These are phyloP conservation scores for Monosporozyma siamensis DNA, from an alignment of 805 yeast genomes.

Conservation along the genomic window DNA sequence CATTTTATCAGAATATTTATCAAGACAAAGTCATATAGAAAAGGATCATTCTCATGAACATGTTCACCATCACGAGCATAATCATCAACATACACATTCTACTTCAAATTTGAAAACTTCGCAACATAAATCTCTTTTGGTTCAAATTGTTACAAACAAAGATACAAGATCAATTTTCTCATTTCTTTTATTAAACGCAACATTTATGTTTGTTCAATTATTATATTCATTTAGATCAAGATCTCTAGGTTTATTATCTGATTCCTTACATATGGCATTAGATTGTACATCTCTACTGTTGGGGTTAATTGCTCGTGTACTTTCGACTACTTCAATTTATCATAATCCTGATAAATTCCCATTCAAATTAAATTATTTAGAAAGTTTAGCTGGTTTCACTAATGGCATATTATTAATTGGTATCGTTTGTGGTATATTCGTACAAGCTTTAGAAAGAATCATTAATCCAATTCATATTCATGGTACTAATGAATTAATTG, in stretches of 20 bases:
- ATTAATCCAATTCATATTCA: slow-evolving; percentile 68
- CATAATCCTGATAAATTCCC: slow-evolving; percentile 65
- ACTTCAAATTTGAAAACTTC: neutral
- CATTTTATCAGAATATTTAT: slow-evolving; percentile 11
- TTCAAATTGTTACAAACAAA: slow-evolving; percentile 37
- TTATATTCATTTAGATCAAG: slow-evolving; percentile 87
- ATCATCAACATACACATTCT: neutral
- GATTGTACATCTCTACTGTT: slow-evolving; percentile 87
- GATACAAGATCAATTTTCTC: slow-evolving; percentile 87
- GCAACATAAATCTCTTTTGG: slow-evolving; percentile 12
- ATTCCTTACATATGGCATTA: slow-evolving; percentile 90
- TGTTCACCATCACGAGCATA: neutral
- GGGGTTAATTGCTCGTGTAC: slow-evolving; percentile 77
- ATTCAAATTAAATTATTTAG: slow-evolving; percentile 71
- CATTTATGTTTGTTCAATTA: slow-evolving; percentile 91
- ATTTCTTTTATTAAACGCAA: slow-evolving; percentile 72
- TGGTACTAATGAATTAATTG: slow-evolving; percentile 71
- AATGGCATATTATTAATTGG: slow-evolving; percentile 85
- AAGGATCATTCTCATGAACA: no score
- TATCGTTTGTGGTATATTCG: slow-evolving; percentile 77
- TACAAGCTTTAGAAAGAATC: slow-evolving; percentile 79
- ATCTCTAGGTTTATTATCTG: slow-evolving; percentile 84
- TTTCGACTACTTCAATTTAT: slow-evolving; percentile 35
- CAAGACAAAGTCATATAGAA: slow-evolving; percentile 1
- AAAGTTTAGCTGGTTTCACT: slow-evolving; percentile 89